Percentiles rank a stretch among this genome's conserved stretches.
Evolutionary conservation across 208 protist genomes (phyloP).

Genomic region (Vickermania ingenoplastis): DNA sequence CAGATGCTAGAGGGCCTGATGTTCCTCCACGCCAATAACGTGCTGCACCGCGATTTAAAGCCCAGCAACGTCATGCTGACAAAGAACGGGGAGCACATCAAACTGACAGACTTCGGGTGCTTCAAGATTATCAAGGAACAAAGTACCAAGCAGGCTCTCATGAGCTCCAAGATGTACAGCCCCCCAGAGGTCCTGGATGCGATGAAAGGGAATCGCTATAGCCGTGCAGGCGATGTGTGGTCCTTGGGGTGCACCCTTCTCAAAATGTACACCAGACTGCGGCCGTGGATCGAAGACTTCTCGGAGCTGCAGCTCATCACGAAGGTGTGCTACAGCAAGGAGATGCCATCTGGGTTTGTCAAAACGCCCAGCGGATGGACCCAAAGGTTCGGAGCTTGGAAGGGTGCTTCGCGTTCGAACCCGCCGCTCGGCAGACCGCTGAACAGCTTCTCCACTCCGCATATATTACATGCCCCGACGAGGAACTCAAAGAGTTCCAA

Average conservation of each 20-base stretch:
- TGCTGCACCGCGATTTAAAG: constrained; percentile 83
- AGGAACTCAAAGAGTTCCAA: not conserved
- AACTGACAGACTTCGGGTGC: constrained; percentile 78
- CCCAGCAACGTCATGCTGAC: constrained; percentile 75
- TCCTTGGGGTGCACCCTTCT: constrained; percentile 68
- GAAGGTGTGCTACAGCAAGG: not conserved
- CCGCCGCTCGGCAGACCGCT: not conserved
- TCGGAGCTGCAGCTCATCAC: not conserved
- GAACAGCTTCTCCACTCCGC: not conserved
- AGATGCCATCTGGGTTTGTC: not conserved
- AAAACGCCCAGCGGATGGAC: not conserved
- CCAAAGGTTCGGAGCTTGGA: not conserved
- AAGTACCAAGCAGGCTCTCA: constrained; percentile 19
- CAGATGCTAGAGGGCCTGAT: constrained; percentile 37
- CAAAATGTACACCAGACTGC: constrained; percentile 42
- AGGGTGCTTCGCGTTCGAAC: not conserved
- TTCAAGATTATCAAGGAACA: constrained; percentile 34
- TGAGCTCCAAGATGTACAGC: constrained; percentile 72
- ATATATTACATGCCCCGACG: not conserved
- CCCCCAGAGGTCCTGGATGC: constrained; percentile 53
- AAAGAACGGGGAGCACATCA: constrained; percentile 35
- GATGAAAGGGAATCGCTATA: constrained; percentile 14
- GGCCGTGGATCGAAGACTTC: constrained; percentile 28
- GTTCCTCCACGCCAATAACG: constrained; percentile 50
- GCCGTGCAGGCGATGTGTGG: constrained; percentile 70